These are phyloP conservation scores for Sarocladium kiliense DNA, from an alignment of 2,329 filamentous ascomycete species.

Conservation along the genomic window DNA sequence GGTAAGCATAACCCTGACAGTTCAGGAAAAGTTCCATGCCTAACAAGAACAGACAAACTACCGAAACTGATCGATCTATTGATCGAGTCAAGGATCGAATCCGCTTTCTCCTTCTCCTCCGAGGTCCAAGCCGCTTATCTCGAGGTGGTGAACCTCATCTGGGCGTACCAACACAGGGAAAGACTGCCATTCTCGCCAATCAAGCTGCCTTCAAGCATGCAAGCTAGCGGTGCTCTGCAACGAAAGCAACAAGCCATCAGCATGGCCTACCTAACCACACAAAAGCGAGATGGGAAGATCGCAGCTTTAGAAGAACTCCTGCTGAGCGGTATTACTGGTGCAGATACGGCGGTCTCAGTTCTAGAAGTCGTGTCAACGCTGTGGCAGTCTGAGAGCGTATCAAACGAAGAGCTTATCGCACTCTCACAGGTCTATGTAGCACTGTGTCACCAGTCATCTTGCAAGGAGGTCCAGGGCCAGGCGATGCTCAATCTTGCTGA, in stretches of 20 bases:
- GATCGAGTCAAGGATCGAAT: constrained; percentile 18
- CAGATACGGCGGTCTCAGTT: constrained; percentile 30
- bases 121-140: constrained; percentile 41
- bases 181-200: constrained; percentile 16
- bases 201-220: constrained; percentile 14
- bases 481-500: constrained; percentile 43
- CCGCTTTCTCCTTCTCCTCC: constrained; percentile 24
- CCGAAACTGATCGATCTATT: constrained; percentile 25
- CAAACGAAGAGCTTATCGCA: constrained; percentile 19
- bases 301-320: constrained; percentile 22
- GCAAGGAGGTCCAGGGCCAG: constrained; percentile 40
- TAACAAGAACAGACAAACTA: constrained; percentile 23
- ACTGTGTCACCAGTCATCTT: constrained; percentile 30
- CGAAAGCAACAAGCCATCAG: constrained; percentile 32
- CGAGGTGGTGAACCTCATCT: constrained; percentile 39
- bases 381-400: constrained; percentile 20
- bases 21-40: constrained; percentile 1
- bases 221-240: constrained; percentile 30
- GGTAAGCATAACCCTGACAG: constrained; percentile 29
- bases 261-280: constrained; percentile 28
- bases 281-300: constrained; percentile 16
- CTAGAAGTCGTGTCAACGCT: constrained; percentile 27
- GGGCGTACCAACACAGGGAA: constrained; percentile 22
- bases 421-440: constrained; percentile 40
- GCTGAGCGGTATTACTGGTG: constrained; percentile 21